Base-by-base conservation (phyloP, 345 rosid species). In the Pelargonium nanum region DNA sequence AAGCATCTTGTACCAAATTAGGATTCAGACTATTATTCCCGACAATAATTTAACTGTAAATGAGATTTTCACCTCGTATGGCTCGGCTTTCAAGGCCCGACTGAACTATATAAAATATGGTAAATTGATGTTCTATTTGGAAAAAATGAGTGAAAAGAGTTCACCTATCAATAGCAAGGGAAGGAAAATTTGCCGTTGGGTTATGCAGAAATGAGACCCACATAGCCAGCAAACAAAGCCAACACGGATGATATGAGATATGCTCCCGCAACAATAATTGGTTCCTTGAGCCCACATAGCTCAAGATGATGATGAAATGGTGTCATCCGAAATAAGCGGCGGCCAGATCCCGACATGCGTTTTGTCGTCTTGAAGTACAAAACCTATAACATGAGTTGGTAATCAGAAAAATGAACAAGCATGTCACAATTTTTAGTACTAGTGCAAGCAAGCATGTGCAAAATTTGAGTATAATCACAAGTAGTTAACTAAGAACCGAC, bases 191-290 rank as follows among this genome's bases (percentile, higher is more conserved):
- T 40, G 13, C 3, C 13, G 45, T 40, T 40, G 48, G 48, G 48
- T 69, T 80, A 82, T 24, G 81, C 91, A 15, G 88, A 79, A 63
- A 66, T 72, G 20, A 85, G 82, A 63, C 85, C 92, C 21, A 80
- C 68, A 23, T 78, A 85, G 59, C 81, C 86, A 2, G 86, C 92
- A 34, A 73, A 24, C 60, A 85, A 56, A 26, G 88, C 80, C 69
- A 83, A 60, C 23, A 74, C 22, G 34, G 64, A 68, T 0, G 86
- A 76, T 32, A 81, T 61, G 53, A 64, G 72, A 72, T 83, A 85
- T 16, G 82, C 86, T 19, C 64, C 70, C 0, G 80, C 78, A 25
- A 85, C 86, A 24, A 85, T 79, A n/a, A 64, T 25, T 0, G 86
- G 85, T 71, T 85, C 85, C 61, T 67, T 74, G 55, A 78, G 21